Evolutionary conservation across 1,284 basidiomycete genomes (phyloP).

Genomic region (Cryptococcus wingfieldii): DNA sequence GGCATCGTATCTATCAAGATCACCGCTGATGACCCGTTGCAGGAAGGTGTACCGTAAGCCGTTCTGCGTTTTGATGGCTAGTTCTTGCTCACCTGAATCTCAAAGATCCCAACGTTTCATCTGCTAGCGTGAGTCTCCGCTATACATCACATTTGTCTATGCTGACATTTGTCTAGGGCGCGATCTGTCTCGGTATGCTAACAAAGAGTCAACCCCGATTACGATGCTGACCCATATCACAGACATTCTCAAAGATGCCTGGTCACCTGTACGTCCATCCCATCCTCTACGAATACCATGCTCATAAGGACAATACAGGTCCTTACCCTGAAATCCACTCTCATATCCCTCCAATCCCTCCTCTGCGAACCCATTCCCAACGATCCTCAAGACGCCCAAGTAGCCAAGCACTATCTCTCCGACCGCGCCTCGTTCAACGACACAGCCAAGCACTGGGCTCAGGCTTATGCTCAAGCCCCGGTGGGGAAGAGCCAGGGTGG

Average conservation of each 20-base stretch:
- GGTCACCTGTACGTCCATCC: constrained; percentile 53
- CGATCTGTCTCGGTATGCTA: constrained; percentile 45
- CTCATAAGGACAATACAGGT: constrained; percentile 50
- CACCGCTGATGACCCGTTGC: constrained; percentile 11
- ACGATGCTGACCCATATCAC: background rate
- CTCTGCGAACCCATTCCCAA: constrained; percentile 95
- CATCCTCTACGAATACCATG: constrained; percentile 55
- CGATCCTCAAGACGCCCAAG: constrained; percentile 97
- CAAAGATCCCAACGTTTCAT: constrained; percentile 79
- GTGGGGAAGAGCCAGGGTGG: constrained; percentile 16
- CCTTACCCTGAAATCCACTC: constrained; percentile 90
- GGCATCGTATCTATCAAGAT: no score
- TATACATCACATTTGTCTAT: background rate
- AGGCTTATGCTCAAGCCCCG: constrained; percentile 76
- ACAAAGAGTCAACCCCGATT: background rate
- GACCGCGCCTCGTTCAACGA: constrained; percentile 82
- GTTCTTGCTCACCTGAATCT: background rate
- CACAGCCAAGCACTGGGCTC: constrained; percentile 91
- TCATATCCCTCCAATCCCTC: constrained; percentile 91
- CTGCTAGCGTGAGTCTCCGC: constrained; percentile 61
- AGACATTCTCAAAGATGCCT: constrained; percentile 82
- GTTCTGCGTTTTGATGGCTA: background rate
- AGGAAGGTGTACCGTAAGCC: constrained; percentile 78
- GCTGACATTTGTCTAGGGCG: constrained; percentile 32
- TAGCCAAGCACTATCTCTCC: constrained; percentile 92